phyloP scores from a whole-genome alignment of 495 filamentous ascomycete genomes.

The Chaetomium tenue region DNA sequence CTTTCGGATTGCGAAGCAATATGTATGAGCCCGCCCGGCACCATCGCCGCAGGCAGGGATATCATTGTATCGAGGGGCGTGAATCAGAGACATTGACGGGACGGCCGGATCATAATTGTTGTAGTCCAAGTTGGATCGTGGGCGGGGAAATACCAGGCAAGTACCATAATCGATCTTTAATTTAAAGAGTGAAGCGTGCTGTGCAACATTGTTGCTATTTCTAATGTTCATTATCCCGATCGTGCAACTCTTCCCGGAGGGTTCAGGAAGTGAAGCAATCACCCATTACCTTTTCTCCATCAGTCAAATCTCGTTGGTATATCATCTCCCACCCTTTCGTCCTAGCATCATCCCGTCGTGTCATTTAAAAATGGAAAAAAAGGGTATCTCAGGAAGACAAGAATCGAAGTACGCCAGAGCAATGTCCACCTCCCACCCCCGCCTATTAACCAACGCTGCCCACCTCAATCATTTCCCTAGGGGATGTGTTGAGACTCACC shows the following conservation, averaged over 20 bases:
- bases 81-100: not conserved
- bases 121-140: not conserved
- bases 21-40: not conserved
- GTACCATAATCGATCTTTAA: not conserved
- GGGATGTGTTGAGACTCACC: not conserved
- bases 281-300: not conserved
- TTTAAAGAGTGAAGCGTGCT: constrained; percentile 6
- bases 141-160: not conserved
- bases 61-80: not conserved
- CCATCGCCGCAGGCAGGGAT: not conserved
- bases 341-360: constrained; percentile 13
- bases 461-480: not conserved
- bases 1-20: not conserved
- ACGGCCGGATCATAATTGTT: not conserved
- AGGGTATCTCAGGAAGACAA: constrained; percentile 31
- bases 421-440: not conserved
- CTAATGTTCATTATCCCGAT: not conserved
- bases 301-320: not conserved
- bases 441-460: not conserved
- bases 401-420: constrained; percentile 22
- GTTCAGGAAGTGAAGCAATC: no score
- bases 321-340: not conserved
- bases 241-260: no score
- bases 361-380: constrained; percentile 12
- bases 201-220: not conserved